Base-by-base conservation (phyloP, 345 rosid genomes). In the Salix koriyanagi region DNA sequence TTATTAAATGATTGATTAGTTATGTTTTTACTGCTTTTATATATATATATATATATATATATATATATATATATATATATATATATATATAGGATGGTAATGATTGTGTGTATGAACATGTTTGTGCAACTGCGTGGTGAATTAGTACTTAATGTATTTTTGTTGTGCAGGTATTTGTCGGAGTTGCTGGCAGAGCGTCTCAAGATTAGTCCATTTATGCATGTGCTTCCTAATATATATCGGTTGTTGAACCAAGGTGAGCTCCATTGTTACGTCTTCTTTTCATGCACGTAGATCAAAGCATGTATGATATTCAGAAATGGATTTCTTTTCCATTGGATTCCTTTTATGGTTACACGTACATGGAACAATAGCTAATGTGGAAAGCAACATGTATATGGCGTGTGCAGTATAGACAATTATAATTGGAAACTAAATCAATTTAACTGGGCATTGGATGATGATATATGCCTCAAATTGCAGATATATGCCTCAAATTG, bases 221-320 rank as follows among this genome's bases (percentile, higher is more conserved):
- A 91, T 5, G 92, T 95, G 76, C 84, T 95, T 36, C 96, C 94
- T 50, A 76, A 82, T 79, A 83, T 83, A 21, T 84, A 77, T 83
- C 86, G 92, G 36, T 81, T 95, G 83, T 79, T 93, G 79, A 91
- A 78, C 79, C 97, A 93, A 78, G 97, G 99, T 93, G 71, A 87
- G 91, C 77, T 69, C 84, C 77, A 1, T 54, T 58, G 50, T 41
- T 11, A 36, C 2, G 19, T 11, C 1, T 7, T 12, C 41, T 18
- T 66, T 66, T 37, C 42, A 34, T 36, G n/a, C 23, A 6, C 12
- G n/a, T 66, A 66, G 23, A 66, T 36, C 46, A 15, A 66, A 36
- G 5, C 42, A 66, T 37, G 64, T 58, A 58, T 58, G 11, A 11
- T 10, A 58, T 58, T 58, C 28, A 4, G 11, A 58, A 58, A n/a